Base-by-base conservation (phyloP, 1,284 basidiomycete species). In the Trichosporon ovoides region DNA sequence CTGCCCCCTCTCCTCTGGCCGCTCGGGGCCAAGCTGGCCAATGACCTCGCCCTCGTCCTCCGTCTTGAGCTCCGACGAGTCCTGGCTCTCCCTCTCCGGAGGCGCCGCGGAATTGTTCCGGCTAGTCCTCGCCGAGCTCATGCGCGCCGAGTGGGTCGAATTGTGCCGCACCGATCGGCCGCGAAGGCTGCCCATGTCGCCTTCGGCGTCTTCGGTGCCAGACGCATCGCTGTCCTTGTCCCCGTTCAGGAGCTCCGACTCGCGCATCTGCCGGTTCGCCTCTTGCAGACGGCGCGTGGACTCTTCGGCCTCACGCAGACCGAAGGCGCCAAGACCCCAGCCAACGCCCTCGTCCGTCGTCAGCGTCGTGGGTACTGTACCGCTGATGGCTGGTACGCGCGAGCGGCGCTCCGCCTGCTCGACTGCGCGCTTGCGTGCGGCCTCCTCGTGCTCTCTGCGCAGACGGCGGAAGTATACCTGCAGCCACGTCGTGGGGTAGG, bases 251-350 rank as follows among this genome's bases (percentile, higher is more conserved):
- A 74, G 53, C 34, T 63, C 54, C 1, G 63, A 66, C 16, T 69
- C 61, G 19, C 66, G 55, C 61, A 75, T 62, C 56, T 65, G 66
- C 57, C 74, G 66, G 24, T 72, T 67, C 18, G 70, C 72, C 58
- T 69, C 69, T 53, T 64, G 62, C 55, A 76, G 38, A 50, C 72
- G 53, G 56, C 63, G 68, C 48, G 73, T 72, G 48, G 69, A 74
- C 59, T 75, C 77, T 48, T 75, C 69, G 40, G 74, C 73, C 65
- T 78, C 76, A 57, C 83, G 79, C 70, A 87, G 78, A 19, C 84
- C 84, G 68, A 85, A 88, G 59, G 83, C 84, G 2, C 88, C 87
- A 34, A 89, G 74, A 0, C 85, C 86, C 87, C 87, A 89, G 2
- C 74, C 75, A 10, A 57, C 60, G 0, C 35, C 46, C 0, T 58